Percentiles rank a stretch among this genome's conserved stretches.
phyloP scores from a whole-genome alignment of 2,329 filamentous ascomycete species.

The Coleophoma cylindrospora region DNA sequence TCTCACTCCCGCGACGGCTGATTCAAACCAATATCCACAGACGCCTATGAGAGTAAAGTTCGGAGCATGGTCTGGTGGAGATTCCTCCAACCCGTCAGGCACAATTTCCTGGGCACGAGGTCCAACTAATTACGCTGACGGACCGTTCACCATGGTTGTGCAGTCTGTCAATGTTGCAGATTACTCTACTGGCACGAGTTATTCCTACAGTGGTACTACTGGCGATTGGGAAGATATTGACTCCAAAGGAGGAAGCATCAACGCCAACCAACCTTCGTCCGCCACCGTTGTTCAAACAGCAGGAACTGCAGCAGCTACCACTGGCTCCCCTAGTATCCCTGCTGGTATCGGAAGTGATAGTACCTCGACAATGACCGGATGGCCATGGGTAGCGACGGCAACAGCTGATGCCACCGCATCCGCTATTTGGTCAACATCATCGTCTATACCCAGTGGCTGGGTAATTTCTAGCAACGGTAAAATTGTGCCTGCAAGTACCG shows the following conservation, averaged over 20 bases:
- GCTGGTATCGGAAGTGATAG: conserved; percentile 61
- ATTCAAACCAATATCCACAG: conserved; percentile 78
- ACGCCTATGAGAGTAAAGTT: conserved; percentile 94
- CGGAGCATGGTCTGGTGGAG: conserved; percentile 88
- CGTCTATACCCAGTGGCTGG: conserved; percentile 73
- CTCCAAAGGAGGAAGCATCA: conserved; percentile 73
- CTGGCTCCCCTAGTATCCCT: conserved; percentile 60
- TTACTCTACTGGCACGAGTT: conserved; percentile 87
- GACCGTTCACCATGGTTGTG: conserved; percentile 84
- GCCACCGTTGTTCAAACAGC: conserved; percentile 29
- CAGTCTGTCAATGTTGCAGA: conserved; percentile 73
- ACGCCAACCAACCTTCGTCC: conserved; percentile 58
- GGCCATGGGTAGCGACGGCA: conserved; percentile 61
- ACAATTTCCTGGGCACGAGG: conserved; percentile 90
- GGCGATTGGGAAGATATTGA: conserved; percentile 80
- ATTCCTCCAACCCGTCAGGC: conserved; percentile 66
- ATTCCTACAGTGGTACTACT: conserved; percentile 73
- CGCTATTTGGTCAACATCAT: conserved; percentile 31
- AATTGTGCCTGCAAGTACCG: conserved; percentile 67
- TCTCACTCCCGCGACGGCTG: conserved; percentile 64
- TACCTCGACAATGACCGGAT: conserved; percentile 52
- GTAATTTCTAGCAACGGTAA: conserved; percentile 74
- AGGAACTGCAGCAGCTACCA: conserved; percentile 46
- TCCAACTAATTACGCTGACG: conserved; percentile 74
- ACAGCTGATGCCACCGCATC: conserved; percentile 41